A percentile compares a stretch with the other conserved stretches of the same genome.
Conservation (phyloP, 331 rosid species). For the Pyracantha coccinea region DNA sequence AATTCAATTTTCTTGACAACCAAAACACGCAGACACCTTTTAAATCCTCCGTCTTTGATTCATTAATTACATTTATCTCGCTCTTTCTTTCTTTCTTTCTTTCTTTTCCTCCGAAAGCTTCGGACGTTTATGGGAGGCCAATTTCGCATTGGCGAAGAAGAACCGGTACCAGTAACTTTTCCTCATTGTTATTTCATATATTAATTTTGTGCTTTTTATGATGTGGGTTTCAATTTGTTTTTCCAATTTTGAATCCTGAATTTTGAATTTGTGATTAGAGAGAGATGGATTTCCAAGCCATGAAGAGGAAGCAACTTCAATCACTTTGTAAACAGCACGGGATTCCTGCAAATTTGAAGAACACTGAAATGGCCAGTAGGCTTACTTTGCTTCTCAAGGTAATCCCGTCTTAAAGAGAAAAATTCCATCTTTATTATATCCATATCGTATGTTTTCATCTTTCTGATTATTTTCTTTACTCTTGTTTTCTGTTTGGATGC, state of each 20-base stretch:
- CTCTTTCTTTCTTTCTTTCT: background rate
- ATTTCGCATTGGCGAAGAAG: background rate
- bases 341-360: constrained; percentile 42
- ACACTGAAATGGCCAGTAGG: constrained; percentile 30
- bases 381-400: constrained; percentile 40
- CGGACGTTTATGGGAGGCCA: background rate
- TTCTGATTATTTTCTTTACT: background rate
- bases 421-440: no score
- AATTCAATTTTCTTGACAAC: background rate
- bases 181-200: background rate
- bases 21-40: background rate
- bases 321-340: constrained; percentile 38
- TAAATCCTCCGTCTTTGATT: background rate
- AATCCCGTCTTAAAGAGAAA: background rate
- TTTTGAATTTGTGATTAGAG: background rate
- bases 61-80: no score
- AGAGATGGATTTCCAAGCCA: constrained; percentile 29
- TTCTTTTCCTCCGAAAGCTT: background rate
- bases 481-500: background rate
- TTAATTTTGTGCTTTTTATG: background rate
- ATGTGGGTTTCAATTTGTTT: background rate
- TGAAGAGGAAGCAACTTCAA: constrained; percentile 46
- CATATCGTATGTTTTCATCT: no score
- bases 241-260: background rate
- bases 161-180: background rate